These are phyloP conservation scores for Lenzites betulinus DNA, from an alignment of 768 basidiomycete species.

Conservation along the genomic window DNA sequence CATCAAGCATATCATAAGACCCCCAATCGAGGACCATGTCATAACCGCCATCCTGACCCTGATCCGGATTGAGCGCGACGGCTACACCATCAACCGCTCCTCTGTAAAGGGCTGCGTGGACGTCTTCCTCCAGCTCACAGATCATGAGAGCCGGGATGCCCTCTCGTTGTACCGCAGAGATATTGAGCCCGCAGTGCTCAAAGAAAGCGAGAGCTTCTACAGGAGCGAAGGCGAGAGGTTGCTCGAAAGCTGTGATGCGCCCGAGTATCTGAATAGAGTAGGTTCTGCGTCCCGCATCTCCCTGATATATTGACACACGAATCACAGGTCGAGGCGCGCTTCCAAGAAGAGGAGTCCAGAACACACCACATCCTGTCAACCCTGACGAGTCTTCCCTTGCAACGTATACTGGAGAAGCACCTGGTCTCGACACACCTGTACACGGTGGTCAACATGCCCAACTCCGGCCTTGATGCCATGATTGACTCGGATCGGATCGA, in stretches of 20 bases:
- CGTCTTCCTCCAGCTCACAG: slow-evolving; percentile 71
- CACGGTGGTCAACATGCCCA: slow-evolving; percentile 74
- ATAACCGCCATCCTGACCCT: slow-evolving; percentile 81
- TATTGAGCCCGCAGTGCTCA: slow-evolving; percentile 80
- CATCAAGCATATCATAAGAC: slow-evolving; percentile 73
- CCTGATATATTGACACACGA: slow-evolving; percentile 11
- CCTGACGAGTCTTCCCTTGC: slow-evolving; percentile 67
- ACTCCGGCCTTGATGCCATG: slow-evolving; percentile 87
- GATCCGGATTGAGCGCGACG: slow-evolving; percentile 90
- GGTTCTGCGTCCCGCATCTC: slow-evolving; percentile 26
- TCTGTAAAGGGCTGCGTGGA: slow-evolving; percentile 88
- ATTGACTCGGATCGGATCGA: slow-evolving; percentile 76
- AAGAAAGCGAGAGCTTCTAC: slow-evolving; percentile 81
- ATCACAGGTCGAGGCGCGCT: slow-evolving; percentile 72
- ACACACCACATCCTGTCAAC: slow-evolving; percentile 85
- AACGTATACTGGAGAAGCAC: slow-evolving; percentile 72
- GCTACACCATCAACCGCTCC: slow-evolving; percentile 88
- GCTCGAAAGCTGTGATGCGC: slow-evolving; percentile 73
- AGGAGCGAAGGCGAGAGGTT: slow-evolving; percentile 68
- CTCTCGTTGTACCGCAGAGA: slow-evolving; percentile 77
- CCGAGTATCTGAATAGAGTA: slow-evolving; percentile 81
- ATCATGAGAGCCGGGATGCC: slow-evolving; percentile 41
- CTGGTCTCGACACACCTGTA: slow-evolving; percentile 78
- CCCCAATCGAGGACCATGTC: slow-evolving; percentile 83
- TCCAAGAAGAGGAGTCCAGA: slow-evolving; percentile 82